These are phyloP conservation scores for Fusarium sterilihyphosum DNA, from an alignment of 2,329 filamentous ascomycete genomes.

Conservation along the genomic window DNA sequence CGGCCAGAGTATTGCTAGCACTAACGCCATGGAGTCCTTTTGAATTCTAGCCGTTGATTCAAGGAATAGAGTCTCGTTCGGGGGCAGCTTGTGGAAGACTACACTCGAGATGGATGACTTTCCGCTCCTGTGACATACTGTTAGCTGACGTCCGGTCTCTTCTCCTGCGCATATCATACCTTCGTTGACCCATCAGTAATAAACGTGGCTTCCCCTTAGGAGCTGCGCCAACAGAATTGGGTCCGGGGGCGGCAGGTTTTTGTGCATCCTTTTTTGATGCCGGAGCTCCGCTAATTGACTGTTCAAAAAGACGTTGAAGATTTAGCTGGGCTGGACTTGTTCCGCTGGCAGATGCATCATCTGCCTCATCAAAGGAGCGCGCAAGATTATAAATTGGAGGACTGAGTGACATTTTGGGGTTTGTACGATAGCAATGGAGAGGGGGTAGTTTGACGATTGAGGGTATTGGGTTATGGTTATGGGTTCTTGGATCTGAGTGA, in stretches of 20 bases:
- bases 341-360: constrained; percentile 48
- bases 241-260: constrained; percentile 55
- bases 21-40: constrained; percentile 94
- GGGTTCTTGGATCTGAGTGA: not conserved
- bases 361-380: constrained; percentile 38
- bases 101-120: constrained; percentile 99
- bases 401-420: constrained; percentile 47
- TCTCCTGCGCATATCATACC: constrained; percentile 63
- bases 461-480: not conserved
- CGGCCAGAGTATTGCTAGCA: constrained; percentile 22
- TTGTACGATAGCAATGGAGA: not conserved
- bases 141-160: constrained; percentile 2
- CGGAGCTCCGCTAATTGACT: constrained; percentile 65
- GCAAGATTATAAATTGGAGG: constrained; percentile 44
- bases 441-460: constrained; percentile 15
- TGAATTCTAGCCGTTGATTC: constrained; percentile 95
- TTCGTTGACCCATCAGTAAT: constrained; percentile 92
- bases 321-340: constrained; percentile 70
- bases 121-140: constrained; percentile 74
- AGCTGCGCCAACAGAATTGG: constrained; percentile 52
- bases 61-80: constrained; percentile 93
- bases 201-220: constrained; percentile 81
- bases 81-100: constrained; percentile 98
- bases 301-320: constrained; percentile 69
- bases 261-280: constrained; percentile 60